Evolutionary conservation across 768 basidiomycete genomes (phyloP), one percentile per base, ranked within the genome.

Genomic region (Suillus americanus): DNA sequence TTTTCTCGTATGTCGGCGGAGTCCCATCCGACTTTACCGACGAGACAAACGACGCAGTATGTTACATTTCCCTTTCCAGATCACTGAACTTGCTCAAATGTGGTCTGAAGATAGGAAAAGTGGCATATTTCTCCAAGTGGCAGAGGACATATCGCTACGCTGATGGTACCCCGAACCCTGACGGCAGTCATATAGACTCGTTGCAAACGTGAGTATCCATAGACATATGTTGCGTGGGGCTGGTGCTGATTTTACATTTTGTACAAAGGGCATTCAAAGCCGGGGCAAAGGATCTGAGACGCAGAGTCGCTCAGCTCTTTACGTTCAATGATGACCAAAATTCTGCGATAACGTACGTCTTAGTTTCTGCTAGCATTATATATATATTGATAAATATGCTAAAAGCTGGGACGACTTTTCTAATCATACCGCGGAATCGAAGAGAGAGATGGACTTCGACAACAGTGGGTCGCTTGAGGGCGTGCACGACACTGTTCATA

Each of bases 391-490:
- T 50, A 16, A 2, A 64, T 53, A 16, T 18, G n/a, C 54, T 23
- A 18, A 53, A 23, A 74, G 74, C 30, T 74, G 74, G 55, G 73
- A 75, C 23, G 69, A 72, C 14, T 75, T 74, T 43, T 75, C 74
- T n/a, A 74, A 74, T 65, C 65, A 66, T 6, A 62, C 30, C 8
- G 64, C 68, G 16, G 64, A 70, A 30, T 73, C 74, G n/a, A 65
- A 65, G 8, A 61, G 68, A 35, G 63, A 65, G 0, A 65, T 41
- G 7, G 67, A 65, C 40, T 64, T 64, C 18, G 33, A 37, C 43
- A 65, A 63, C 56, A 51, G 30, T 0, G 72, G 68, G 3, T 70
- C 73, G 35, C 54, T 75, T 25, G 74, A 75, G 51, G 59, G 56
- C 2, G 64, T 72, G 10, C 72, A 73, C 28, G 70, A 70, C 20